A percentile compares a stretch with the other conserved stretches of the same genome.
phyloP scores from a whole-genome alignment of 2,329 filamentous ascomycete genomes.

The Colletotrichum limetticola region DNA sequence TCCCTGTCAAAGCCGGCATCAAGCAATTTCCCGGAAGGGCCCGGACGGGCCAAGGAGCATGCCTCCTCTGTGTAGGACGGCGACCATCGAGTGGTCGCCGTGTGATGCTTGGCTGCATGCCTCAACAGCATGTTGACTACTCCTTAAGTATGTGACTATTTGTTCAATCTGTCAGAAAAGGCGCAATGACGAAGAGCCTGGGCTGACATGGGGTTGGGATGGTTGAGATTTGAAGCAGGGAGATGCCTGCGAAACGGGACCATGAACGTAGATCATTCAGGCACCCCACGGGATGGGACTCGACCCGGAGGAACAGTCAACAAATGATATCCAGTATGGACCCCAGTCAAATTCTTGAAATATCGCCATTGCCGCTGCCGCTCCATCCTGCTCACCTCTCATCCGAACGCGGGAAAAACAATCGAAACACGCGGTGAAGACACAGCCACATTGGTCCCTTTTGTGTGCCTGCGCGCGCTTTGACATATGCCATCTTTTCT shows the following conservation, averaged over 20 bases:
- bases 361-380: neutral
- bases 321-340: neutral
- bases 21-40: neutral
- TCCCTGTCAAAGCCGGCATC: neutral
- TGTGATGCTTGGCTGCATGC: neutral
- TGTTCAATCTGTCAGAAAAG: neutral
- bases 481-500: neutral
- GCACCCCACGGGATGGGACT: neutral
- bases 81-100: neutral
- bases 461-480: neutral
- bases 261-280: neutral
- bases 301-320: neutral
- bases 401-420: neutral
- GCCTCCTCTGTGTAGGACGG: neutral
- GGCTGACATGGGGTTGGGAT: neutral
- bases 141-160: neutral
- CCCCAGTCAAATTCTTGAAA: neutral
- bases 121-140: neutral
- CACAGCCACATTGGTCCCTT: neutral
- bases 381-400: neutral
- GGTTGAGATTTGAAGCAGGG: neutral
- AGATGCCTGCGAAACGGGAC: neutral
- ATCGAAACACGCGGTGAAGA: neutral
- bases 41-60: neutral
- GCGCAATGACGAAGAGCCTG: neutral